Evolutionary conservation across 2,329 filamentous ascomycete species (phyloP), one percentile per base, ranked within the genome.

Genomic region (Botrytis medusae): DNA sequence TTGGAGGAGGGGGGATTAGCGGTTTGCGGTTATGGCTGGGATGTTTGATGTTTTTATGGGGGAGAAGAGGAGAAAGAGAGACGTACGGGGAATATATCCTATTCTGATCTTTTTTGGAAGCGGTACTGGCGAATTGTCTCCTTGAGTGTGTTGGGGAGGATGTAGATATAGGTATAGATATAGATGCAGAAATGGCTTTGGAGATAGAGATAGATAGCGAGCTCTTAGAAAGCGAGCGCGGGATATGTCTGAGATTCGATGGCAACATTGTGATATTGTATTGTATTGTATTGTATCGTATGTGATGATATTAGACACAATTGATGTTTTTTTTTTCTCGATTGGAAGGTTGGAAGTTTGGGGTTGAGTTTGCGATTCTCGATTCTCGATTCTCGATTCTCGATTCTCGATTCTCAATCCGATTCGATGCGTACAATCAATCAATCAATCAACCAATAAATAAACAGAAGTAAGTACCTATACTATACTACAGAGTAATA

Each of bases 51-150:
- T 32, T 32, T 18, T 5, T 12, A 32, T 34, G 4, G 3, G 6
- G 29, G 10, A 16, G 16, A 9, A 18, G 14, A 7, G 16, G 37
- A 40, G 34, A 18, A 10, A 29, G 14, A 6, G 9, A 22, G 1
- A 29, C 61, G 7, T 67, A 72, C 70, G 61, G 61, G 4, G 29
- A 29, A 37, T 67, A 72, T 29, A 67, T 72, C 29, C 70, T 18
- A 44, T 72, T 72, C 16, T 44, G 61, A 12, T 29, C 70, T n/a
- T 72, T 57, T 5, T 42, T 32, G 2, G 14, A 5, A n/a, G 60
- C 18, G 9, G n/a, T 67, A 16, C 51, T 62, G 9, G 70, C 48
- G n/a, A 72, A 72, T 57, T 18, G n/a, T 57, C 51, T 57, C n/a
- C 51, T 6, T 0, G n/a, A 29, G 16, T 57, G 25, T 54, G 25